Evolutionary conservation across 2,329 filamentous ascomycete species (phyloP), one percentile per base, ranked within the genome.

Genomic region (Escovopsis weberi): DNA sequence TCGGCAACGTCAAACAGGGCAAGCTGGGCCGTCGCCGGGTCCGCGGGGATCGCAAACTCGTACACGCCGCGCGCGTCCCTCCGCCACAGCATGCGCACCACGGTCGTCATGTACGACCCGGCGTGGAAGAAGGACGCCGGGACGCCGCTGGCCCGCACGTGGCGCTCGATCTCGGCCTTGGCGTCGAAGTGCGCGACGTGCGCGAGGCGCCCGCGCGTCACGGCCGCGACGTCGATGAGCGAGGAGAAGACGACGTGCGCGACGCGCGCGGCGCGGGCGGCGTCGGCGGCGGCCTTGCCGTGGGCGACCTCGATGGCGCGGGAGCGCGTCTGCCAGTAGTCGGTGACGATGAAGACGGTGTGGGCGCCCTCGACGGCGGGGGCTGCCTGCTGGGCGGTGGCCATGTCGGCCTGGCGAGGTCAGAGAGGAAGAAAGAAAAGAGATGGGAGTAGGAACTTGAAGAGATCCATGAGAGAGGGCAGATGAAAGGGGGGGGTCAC

Each of bases 81-180:
- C 2, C 15, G 12, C 28, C 50, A 45, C 7, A 61, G 53, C 30
- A 53, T 51, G 2, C 41, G 43, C 1, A 55, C 46, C 12, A 62
- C 43, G 46, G 75, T 76, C 45, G 69, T 64, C 68, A 78, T 75
- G 51, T 75, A 80, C 30, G 60, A 61, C 0, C 65, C 75, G 0
- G 70, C 67, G 2, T 66, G 57, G 44, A 71, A 67, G 52, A 76
- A 77, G 0, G 72, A 67, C 10, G 61, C 64, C 1, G 66, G 65
- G 2, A 79, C 55, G 0, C 64, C 65, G 2, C 68, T 57, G 0
- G 50, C 43, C 10, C 70, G 68, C 43, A 79, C 74, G 48, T 79
- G 76, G n/a, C 62, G 46, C 48, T 78, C 74, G 11, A 73, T 65
- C 30, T 68, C 57, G 26, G 72, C 69, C 53, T 80, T 80, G 45